Evolutionary conservation across 495 filamentous ascomycete genomes (phyloP), one percentile per base, ranked within the genome.

Genomic region (Xylaria venustula): DNA sequence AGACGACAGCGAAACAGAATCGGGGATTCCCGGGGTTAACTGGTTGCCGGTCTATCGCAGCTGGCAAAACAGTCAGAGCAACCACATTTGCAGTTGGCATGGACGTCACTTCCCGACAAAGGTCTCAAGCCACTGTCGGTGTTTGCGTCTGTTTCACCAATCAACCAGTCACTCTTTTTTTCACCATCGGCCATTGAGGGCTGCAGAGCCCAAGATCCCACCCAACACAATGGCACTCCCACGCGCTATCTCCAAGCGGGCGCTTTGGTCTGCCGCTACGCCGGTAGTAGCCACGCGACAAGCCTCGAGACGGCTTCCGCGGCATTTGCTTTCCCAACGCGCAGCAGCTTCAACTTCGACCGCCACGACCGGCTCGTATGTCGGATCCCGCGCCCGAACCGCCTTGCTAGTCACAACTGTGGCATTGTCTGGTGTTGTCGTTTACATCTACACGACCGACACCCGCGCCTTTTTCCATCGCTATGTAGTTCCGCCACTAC

Each of bases 381-480:
- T 65, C 15, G n/a, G n/a, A n/a, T 74, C 76, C 0, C 71, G 77
- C 23, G 53, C 80, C 37, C 82, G 76, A 69, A 82, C 81, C 49
- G 54, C 82, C 44, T 58, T 88, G 20, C 82, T 84, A 54, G 80
- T 85, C 47, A 81, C 84, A 17, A 77, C 84, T 2, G 63, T 92
- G 50, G 67, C 69, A 7, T 45, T 68, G 15, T 60, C 67, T 14
- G 65, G 65, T 28, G 70, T 63, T 23, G 58, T 68, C 48, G 79
- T 80, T 30, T 94, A 90, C 70, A 75, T 90, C 67, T 97, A 97
- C 69, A 75, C 86, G 34, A 97, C 93, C 58, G 94, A 98, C 75
- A 97, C 93, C 12, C 86, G 94, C 59, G 90, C 94, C 22, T 88
- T 87, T 66, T 67, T 93, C 57, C 94, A 97, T 78, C 83, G 84